A percentile compares a stretch with the other conserved stretches of the same genome.
Conservation (phyloP, 2,329 filamentous ascomycete species). For the Nakataea oryzae region DNA sequence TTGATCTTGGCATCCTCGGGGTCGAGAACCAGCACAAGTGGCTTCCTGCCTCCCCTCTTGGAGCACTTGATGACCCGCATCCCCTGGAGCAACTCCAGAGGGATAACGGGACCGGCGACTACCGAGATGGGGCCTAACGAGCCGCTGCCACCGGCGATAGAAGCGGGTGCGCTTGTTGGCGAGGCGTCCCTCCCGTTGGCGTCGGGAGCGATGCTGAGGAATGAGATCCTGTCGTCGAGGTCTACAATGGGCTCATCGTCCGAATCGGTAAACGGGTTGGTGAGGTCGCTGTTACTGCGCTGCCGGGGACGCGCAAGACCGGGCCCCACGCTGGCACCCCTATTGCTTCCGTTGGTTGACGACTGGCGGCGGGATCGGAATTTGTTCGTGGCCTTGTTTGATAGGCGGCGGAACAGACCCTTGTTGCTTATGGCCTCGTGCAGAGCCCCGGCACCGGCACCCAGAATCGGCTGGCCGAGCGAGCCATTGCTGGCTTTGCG, state of each 20-base stretch:
- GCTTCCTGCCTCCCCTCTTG: slow-evolving; percentile 74
- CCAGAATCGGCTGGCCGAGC: slow-evolving; percentile 46
- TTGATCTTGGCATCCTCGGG: slow-evolving; percentile 75
- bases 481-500: slow-evolving; percentile 50
- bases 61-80: slow-evolving; percentile 74
- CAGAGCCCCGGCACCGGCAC: slow-evolving; percentile 46
- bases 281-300: slow-evolving; percentile 46
- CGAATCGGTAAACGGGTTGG: slow-evolving; percentile 32
- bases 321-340: slow-evolving; percentile 82
- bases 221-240: slow-evolving; percentile 39
- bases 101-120: slow-evolving; percentile 61
- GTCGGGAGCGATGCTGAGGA: slow-evolving; percentile 11
- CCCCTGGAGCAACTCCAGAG: slow-evolving; percentile 66
- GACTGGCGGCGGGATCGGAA: slow-evolving; percentile 56
- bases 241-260: slow-evolving; percentile 28
- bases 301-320: slow-evolving; percentile 42
- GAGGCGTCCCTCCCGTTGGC: slow-evolving; percentile 34
- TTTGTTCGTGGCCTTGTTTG: slow-evolving; percentile 67
- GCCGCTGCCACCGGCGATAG: slow-evolving; percentile 27
- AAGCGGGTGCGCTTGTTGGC: slow-evolving; percentile 34
- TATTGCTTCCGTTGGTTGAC: slow-evolving; percentile 63
- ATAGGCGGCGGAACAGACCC: slow-evolving; percentile 70
- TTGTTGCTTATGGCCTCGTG: slow-evolving; percentile 34
- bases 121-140: slow-evolving; percentile 10
- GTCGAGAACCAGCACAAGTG: slow-evolving; percentile 63